Evolutionary conservation across 1,284 basidiomycete genomes (phyloP), one percentile per base, ranked within the genome.

Genomic region (Amylostereum areolatum): DNA sequence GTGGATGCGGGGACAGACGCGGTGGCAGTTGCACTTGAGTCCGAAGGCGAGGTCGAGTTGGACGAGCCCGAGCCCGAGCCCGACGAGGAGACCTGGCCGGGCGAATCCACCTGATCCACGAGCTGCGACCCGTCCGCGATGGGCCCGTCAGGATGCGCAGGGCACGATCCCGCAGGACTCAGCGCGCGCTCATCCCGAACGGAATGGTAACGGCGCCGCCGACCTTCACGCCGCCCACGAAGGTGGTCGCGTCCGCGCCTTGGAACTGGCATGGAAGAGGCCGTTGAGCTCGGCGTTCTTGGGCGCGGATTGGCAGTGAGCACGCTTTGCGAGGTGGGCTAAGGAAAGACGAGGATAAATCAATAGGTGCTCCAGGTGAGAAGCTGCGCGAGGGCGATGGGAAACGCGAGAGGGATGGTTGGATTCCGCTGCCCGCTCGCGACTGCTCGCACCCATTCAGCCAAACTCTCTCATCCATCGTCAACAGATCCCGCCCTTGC

Each of bases 111-210:
- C 12, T 29, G 34, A 52, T 68, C 67, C 44, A 64, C 65, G 28
- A 82, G 68, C 62, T 81, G 79, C 9, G 62, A 55, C 34, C 80
- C 80, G 57, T 80, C 80, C 2, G 78, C 49, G 42, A 73, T 62
- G 43, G 71, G 68, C 2, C 69, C 70, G 11, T 52, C 50, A 2
- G 68, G 54, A 53, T 70, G 58, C 7, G 70, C 71, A 29, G 69
- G 68, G 62, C 71, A 72, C 9, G 68, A 70, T 10, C 71, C 71
- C 0, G 67, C 53, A 2, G 71, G 69, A 53, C 57, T 66, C 42
- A 72, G 48, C 4, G 62, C 49, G 58, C 46, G 29, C 49, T 58
- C 41, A 65, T 48, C 34, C 70, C 71, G 48, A 73, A 62, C 3
- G 71, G 71, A 25, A 71, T 60, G 39, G 69, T 72, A 24, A 71